Percentiles rank a stretch among this genome's conserved stretches.
Conservation (phyloP, 345 rosid genomes). For the Orychophragmus violaceus region DNA sequence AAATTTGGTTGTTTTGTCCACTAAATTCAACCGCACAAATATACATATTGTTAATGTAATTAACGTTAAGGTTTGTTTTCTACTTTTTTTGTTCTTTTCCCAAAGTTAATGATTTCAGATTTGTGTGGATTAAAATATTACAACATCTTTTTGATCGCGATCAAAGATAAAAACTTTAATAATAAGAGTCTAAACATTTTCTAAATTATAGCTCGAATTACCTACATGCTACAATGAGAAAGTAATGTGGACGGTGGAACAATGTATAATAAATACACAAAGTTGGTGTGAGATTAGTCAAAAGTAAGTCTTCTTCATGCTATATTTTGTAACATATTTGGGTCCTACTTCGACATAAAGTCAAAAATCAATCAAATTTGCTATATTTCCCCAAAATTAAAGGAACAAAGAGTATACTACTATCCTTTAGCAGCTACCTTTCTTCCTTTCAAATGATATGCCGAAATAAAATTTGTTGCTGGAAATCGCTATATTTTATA, state of each 20-base stretch:
- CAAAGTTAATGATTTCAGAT: not conserved
- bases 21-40: not conserved
- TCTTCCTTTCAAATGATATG: conserved; percentile 1
- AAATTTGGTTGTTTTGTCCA: conserved; percentile 1
- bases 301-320: conserved; percentile 18
- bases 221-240: conserved; percentile 11
- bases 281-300: conserved; percentile 23
- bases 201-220: not conserved
- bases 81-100: not conserved
- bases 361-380: conserved; percentile 20
- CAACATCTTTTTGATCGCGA: not conserved
- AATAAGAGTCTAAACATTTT: conserved; percentile 10
- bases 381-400: conserved; percentile 6
- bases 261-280: conserved; percentile 18
- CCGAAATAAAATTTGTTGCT: not conserved
- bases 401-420: conserved; percentile 12
- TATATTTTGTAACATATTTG: conserved; percentile 10
- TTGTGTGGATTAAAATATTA: not conserved
- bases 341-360: conserved; percentile 24
- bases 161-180: conserved; percentile 1
- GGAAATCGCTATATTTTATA: not conserved
- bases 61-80: not conserved
- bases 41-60: not conserved
- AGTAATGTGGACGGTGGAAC: not conserved
- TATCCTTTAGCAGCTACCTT: not conserved